phyloP scores from a whole-genome alignment of 164 flowering plant species.

The Annona cherimola region DNA sequence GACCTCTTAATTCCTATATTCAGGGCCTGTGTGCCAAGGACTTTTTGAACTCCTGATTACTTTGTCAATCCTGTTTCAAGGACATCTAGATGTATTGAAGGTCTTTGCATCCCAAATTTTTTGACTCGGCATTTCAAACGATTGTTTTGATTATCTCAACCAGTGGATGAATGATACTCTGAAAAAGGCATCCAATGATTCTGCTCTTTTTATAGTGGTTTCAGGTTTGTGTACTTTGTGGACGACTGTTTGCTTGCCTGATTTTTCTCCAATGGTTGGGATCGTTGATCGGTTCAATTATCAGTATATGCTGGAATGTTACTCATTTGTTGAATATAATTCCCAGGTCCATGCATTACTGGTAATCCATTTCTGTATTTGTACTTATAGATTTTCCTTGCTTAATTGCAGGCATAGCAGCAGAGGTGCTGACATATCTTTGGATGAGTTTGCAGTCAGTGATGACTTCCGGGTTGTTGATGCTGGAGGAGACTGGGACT shows the following conservation, averaged over 20 bases:
- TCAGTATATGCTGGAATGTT: not conserved
- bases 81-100: not conserved
- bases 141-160: not conserved
- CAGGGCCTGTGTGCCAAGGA: too few species aligned
- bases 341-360: not conserved
- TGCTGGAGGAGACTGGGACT: slow-evolving; percentile 37
- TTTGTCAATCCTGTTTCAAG: not conserved
- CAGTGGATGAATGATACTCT: not conserved
- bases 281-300: not conserved
- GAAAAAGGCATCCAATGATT: not conserved
- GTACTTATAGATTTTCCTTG: not conserved
- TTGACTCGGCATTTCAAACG: not conserved
- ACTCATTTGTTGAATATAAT: not conserved
- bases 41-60: too few species aligned
- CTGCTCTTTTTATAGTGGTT: not conserved
- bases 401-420: slow-evolving; percentile 29
- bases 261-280: not conserved
- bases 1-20: too few species aligned
- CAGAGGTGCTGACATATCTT: slow-evolving; percentile 19
- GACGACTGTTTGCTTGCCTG: not conserved
- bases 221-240: not conserved
- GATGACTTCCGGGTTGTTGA: slow-evolving; percentile 42
- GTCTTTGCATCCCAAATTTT: not conserved
- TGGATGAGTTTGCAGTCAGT: slow-evolving; percentile 18
- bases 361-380: not conserved